Evolutionary conservation across 2,329 filamentous ascomycete species (phyloP).

Genomic region (Samsoniella hepiali): DNA sequence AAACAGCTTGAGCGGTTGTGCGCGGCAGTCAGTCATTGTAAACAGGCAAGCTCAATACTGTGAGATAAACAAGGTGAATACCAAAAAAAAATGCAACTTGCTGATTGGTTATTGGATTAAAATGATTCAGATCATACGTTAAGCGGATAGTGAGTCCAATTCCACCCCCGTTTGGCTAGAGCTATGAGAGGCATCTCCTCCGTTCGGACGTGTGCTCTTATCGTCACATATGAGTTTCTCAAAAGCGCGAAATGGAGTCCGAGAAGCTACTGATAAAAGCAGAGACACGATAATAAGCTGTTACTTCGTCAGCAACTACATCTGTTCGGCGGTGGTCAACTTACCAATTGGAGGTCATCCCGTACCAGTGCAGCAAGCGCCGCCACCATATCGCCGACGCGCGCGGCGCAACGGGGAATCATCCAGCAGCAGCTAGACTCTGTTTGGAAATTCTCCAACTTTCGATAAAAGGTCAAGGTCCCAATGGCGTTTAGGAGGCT

Average conservation of each 20-base stretch:
- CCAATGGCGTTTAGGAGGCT: not conserved
- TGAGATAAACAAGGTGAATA: not conserved
- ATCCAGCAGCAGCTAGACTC: not conserved
- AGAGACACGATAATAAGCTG: not conserved
- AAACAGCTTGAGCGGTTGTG: not conserved
- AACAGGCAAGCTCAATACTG: not conserved
- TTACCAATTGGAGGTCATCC: not conserved
- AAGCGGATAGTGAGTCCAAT: not conserved
- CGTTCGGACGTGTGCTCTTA: not conserved
- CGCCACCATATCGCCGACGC: not conserved
- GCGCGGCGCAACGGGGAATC: not conserved
- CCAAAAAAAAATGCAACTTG: not conserved
- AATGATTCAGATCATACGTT: not conserved
- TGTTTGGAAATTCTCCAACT: not conserved
- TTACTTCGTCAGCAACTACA: not conserved
- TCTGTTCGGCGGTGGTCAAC: not conserved
- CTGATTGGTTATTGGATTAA: not conserved
- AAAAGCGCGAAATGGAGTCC: not conserved
- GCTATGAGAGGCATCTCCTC: too few species aligned
- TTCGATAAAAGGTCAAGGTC: not conserved
- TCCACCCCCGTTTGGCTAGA: not conserved
- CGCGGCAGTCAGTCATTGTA: not conserved
- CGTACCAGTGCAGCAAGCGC: not conserved
- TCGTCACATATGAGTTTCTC: not conserved
- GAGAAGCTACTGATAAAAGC: not conserved